A percentile compares a stretch with the other conserved stretches of the same genome.
These are phyloP conservation scores for Pisolithus microcarpus DNA, from an alignment of 768 basidiomycete genomes.

Conservation along the genomic window DNA sequence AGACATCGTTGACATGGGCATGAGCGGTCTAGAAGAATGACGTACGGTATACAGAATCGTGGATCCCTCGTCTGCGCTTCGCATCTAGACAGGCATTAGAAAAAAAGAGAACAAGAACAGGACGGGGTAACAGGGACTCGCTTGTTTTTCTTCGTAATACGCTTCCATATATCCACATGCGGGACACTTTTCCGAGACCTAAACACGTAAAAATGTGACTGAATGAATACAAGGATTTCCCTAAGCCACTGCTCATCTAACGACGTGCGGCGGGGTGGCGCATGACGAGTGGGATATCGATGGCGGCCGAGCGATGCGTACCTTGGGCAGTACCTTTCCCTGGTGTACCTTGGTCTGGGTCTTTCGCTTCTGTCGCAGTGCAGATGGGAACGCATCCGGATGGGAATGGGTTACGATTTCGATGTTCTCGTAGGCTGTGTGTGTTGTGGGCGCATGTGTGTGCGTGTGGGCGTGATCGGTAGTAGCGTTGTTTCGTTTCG, in stretches of 20 bases:
- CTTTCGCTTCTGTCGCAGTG: conserved; percentile 78
- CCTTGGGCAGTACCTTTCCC: conserved; percentile 58
- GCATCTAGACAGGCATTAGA: conserved; percentile 39
- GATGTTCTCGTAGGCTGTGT: conserved; percentile 92
- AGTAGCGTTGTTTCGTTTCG: background rate
- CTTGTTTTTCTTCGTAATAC: conserved; percentile 86
- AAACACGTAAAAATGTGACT: conserved; percentile 44
- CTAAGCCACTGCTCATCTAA: too few relatives aligned
- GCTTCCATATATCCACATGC: conserved; percentile 79
- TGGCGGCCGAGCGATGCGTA: conserved; percentile 28
- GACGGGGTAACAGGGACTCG: conserved; percentile 27
- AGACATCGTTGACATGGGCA: conserved; percentile 3
- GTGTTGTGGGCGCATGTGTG: conserved; percentile 32
- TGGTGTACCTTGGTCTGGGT: conserved; percentile 81
- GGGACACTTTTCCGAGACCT: conserved; percentile 70
- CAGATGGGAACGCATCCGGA: conserved; percentile 90
- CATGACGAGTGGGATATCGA: too few relatives aligned
- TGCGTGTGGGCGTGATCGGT: background rate
- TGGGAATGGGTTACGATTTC: conserved; percentile 87
- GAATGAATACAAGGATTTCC: background rate
- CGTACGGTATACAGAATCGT: conserved; percentile 91
- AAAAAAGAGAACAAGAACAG: background rate
- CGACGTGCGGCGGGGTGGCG: too few relatives aligned
- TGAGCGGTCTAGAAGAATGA: conserved; percentile 8
- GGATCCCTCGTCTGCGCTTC: conserved; percentile 91